Evolutionary conservation across 768 basidiomycete genomes (phyloP), one percentile per base, ranked within the genome.

Genomic region (Cystofilobasidium capitatum): DNA sequence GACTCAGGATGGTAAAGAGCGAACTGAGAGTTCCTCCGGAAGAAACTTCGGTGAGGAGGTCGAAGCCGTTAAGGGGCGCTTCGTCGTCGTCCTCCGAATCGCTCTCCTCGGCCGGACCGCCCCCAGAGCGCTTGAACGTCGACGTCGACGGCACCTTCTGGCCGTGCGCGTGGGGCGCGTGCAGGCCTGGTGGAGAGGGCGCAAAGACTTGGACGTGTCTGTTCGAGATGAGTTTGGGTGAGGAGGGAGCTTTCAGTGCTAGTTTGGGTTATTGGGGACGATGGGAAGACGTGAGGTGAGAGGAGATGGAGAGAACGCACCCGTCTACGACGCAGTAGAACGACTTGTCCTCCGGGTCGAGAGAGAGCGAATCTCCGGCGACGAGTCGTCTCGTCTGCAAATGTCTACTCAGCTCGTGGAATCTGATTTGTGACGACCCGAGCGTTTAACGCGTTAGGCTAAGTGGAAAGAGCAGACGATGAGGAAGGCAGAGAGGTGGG

Each of bases 301-400:
- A 31, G 14, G 13, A 8, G 40, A n/a, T 42, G 10, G 20, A 42
- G 40, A 42, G 91, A 17, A 94, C 94, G 69, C 83, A 88, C n/a
- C 96, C 96, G 76, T 99, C 96, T 37, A 98, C 87, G 39, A 99
- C 94, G 75, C 91, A 97, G 77, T 97, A 98, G 78, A 99, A 99
- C 70, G 87, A 91, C 73, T 90, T 90, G 64, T 76, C 75, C 35
- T 97, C 89, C 74, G 88, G 83, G 71, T 92, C 88, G 4, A 97
- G 82, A 35, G 89, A 87, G 67, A 97, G 82, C 60, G 88, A 94
- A 72, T 99, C 96, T 5, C 96, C 94, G 6, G 96, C 96, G 61
- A 96, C 88, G 26, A 99, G 80, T n/a, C 93, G 81, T 70, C 91
- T 83, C 2, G 96, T 99, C 77, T 98, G 94, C 20, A 99, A 79